phyloP scores from a whole-genome alignment of 2,329 filamentous ascomycete genomes.

The Monosporascus sp. region DNA sequence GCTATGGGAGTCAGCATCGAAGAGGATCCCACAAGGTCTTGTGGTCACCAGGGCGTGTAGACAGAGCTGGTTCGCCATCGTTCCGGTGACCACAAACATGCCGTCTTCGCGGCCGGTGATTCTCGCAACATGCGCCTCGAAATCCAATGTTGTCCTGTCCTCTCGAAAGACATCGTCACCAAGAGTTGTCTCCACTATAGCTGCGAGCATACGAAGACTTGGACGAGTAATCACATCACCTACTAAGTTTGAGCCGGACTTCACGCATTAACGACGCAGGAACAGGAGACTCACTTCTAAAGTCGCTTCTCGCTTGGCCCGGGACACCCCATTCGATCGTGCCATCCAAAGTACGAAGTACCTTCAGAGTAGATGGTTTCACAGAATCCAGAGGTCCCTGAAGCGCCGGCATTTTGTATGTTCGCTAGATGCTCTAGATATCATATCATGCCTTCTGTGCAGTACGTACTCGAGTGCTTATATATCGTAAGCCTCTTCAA shows the following conservation, averaged over 20 bases:
- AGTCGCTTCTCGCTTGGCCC: no score
- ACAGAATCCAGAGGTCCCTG: no score
- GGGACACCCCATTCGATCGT: no score
- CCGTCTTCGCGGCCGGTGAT: conserved; percentile 71
- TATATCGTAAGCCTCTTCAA: no score
- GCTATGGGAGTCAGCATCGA: conserved; percentile 75
- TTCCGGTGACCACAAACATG: conserved; percentile 80
- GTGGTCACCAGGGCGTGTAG: conserved; percentile 71
- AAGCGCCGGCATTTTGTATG: no score
- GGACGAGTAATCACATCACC: conserved; percentile 57
- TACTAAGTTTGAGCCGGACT: background rate
- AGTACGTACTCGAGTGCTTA: no score
- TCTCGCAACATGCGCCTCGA: conserved; percentile 69
- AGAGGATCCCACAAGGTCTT: conserved; percentile 75
- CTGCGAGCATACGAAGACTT: conserved; percentile 73
- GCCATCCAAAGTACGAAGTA: no score
- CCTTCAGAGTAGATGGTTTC: no score
- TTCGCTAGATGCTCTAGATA: no score
- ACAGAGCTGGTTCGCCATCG: conserved; percentile 89
- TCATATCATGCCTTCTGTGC: no score
- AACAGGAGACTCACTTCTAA: background rate
- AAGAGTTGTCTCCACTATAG: conserved; percentile 68
- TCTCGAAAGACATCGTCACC: conserved; percentile 81
- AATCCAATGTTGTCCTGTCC: conserved; percentile 69
- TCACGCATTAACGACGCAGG: background rate